Percentiles rank a stretch among this genome's conserved stretches.
Evolutionary conservation across 169 alveolate species (phyloP).

Genomic region (Plasmodium ovale): DNA sequence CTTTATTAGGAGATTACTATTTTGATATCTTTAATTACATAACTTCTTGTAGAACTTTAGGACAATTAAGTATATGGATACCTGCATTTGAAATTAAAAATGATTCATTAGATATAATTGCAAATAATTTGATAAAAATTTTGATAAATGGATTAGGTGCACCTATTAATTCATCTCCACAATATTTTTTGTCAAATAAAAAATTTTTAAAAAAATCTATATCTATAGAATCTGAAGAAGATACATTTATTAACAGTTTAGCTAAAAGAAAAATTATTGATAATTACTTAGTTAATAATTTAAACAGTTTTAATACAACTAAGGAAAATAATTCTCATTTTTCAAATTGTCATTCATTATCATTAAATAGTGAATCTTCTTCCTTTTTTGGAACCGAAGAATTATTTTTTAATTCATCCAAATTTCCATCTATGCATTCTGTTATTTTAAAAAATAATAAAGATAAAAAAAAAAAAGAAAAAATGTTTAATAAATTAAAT

Average conservation of each 20-base stretch:
- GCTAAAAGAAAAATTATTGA: constrained; percentile 44
- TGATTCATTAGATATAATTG: constrained; percentile 48
- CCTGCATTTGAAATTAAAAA: constrained; percentile 56
- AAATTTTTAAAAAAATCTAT: constrained; percentile 27
- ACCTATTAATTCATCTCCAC: constrained; percentile 60
- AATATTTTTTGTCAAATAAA: constrained; percentile 29
- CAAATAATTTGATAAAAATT: constrained; percentile 60
- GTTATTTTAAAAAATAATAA: constrained; percentile 22
- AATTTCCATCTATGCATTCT: constrained; percentile 71
- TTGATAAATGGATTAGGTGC: constrained; percentile 72
- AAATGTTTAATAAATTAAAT: constrained; percentile 16
- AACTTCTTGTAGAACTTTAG: constrained; percentile 75
- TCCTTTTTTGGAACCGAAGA: constrained; percentile 68
- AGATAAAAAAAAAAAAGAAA: background rate
- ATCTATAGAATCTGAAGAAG: constrained; percentile 61
- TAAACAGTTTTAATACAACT: constrained; percentile 44
- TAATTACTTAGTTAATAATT: constrained; percentile 45
- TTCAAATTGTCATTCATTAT: constrained; percentile 53
- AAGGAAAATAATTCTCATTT: constrained; percentile 54
- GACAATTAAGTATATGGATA: constrained; percentile 72
- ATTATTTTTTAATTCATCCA: constrained; percentile 63
- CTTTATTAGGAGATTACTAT: constrained; percentile 48
- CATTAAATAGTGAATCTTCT: constrained; percentile 52
- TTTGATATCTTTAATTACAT: constrained; percentile 62
- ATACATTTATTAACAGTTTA: constrained; percentile 40